Percentiles rank a stretch among this genome's conserved stretches.
These are phyloP conservation scores for Jaapia argillacea DNA, from an alignment of 768 basidiomycete genomes.

Conservation along the genomic window DNA sequence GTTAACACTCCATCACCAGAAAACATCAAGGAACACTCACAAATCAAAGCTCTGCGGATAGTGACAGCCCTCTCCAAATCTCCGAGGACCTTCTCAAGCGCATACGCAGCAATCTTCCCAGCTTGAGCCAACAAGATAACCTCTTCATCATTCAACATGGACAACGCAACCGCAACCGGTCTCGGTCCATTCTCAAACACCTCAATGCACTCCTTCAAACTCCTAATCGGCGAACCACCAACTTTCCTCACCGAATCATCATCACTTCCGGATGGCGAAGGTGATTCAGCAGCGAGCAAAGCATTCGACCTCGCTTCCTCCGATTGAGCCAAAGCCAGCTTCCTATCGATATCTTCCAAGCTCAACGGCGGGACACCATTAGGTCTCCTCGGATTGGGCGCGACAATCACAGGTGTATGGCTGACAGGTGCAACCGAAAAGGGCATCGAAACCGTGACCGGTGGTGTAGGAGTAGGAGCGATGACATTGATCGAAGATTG, in stretches of 20 bases:
- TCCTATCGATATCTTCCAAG: not conserved
- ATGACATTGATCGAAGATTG: too few relatives aligned
- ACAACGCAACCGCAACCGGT: constrained; percentile 44
- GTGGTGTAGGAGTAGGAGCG: constrained; percentile 13
- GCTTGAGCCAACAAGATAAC: constrained; percentile 79
- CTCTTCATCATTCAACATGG: constrained; percentile 82
- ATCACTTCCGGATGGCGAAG: not conserved
- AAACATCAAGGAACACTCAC: constrained; percentile 36
- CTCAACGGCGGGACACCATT: not conserved
- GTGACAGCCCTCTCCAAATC: constrained; percentile 81
- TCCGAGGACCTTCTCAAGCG: constrained; percentile 89
- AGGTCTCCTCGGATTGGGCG: not conserved
- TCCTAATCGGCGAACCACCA: constrained; percentile 20
- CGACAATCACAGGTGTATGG: not conserved
- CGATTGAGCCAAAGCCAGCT: not conserved
- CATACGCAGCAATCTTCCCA: constrained; percentile 92
- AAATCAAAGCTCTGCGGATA: constrained; percentile 82
- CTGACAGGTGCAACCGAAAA: constrained; percentile 8
- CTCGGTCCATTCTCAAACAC: constrained; percentile 70
- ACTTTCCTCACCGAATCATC: not conserved
- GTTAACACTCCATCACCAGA: not conserved
- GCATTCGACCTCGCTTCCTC: not conserved
- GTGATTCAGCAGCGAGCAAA: not conserved
- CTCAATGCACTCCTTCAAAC: constrained; percentile 69
- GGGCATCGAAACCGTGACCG: too few relatives aligned